Base-by-base conservation (phyloP, 1,284 basidiomycete species). In the Melampsora occidentalis region DNA sequence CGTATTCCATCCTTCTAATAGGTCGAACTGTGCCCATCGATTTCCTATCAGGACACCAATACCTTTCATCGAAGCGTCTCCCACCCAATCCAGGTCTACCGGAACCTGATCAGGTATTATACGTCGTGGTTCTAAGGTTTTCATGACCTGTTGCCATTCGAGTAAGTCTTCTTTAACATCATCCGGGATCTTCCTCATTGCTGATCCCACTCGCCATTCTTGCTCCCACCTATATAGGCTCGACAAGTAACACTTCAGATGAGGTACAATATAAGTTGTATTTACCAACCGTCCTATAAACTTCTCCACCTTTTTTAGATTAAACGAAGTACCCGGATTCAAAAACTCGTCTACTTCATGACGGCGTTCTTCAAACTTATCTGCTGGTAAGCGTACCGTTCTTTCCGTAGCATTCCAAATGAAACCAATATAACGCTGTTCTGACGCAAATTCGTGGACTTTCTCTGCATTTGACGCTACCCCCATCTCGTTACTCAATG, bases 341-440 rank as follows among this genome's bases (percentile, higher is more conserved):
- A 42, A 10, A 12, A 42, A 42, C 10, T 42, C 39, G 5, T 1
- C 12, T 5, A 69, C 16, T 51, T 51, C 28, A 2, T 35, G 12
- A 4, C 3, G 0, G 39, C 48, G 1, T 59, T 59, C 7, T 7
- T 59, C 16, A 12, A 25, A 7, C 14, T 69, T 57, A 2, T 57
- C 51, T 4, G 18, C 49, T n/a, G 68, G 68, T 25, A 69, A 51
- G 1, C 68, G 2, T 1, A 69, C 67, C 7, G 67, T 53, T 1
- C 31, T 53, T 16, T 53, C n/a, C 6, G 1, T 22, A 7, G 42
- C 51, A 39, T 69, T 69, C 68, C 68, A 69, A 0, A 69, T 22
- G 14, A 69, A 69, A 0, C 51, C 68, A 5, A 69, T 33, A 51
- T 5, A 53, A 4, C 53, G 33, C 31, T 69, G 67, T 14, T 69